These are phyloP conservation scores for Blastobotrys elegans DNA, from an alignment of 1,139 yeast genomes.

Conservation along the genomic window DNA sequence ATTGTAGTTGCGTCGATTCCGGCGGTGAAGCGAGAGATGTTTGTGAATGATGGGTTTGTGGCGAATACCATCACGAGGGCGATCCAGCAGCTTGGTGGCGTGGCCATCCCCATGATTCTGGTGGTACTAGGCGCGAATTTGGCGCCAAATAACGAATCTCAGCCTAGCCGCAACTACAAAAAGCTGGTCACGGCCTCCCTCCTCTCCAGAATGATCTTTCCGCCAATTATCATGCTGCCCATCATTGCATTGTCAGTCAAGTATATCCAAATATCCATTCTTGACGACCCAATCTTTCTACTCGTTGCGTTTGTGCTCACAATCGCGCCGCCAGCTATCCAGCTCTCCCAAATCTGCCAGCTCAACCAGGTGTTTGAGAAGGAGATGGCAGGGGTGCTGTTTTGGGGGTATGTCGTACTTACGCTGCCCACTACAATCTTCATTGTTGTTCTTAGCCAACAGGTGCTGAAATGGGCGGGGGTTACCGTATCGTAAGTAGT, in stretches of 20 bases:
- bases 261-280: conserved; percentile 58
- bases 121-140: conserved; percentile 56
- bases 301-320: conserved; percentile 72
- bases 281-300: conserved; percentile 79
- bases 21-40: conserved; percentile 58
- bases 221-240: conserved; percentile 64
- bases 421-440: conserved; percentile 73
- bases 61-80: conserved; percentile 76
- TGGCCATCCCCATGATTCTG: conserved; percentile 76
- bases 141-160: conserved; percentile 35
- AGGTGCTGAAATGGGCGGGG: conserved; percentile 53
- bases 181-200: conserved; percentile 64
- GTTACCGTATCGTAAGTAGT: conserved; percentile 16
- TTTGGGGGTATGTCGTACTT: conserved; percentile 77
- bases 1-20: conserved; percentile 81
- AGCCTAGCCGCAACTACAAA: conserved; percentile 50
- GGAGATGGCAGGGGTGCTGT: conserved; percentile 83
- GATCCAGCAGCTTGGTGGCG: conserved; percentile 72
- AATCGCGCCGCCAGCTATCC: conserved; percentile 81
- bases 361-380: conserved; percentile 68
- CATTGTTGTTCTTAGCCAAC: conserved; percentile 64
- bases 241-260: conserved; percentile 61
- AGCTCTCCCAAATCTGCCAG: conserved; percentile 76
- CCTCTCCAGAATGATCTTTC: conserved; percentile 71
- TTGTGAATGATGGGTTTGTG: conserved; percentile 57